Evolutionary conservation across 1,139 yeast genomes (phyloP), one percentile per base, ranked within the genome.

Genomic region (Taphrina pruni): DNA sequence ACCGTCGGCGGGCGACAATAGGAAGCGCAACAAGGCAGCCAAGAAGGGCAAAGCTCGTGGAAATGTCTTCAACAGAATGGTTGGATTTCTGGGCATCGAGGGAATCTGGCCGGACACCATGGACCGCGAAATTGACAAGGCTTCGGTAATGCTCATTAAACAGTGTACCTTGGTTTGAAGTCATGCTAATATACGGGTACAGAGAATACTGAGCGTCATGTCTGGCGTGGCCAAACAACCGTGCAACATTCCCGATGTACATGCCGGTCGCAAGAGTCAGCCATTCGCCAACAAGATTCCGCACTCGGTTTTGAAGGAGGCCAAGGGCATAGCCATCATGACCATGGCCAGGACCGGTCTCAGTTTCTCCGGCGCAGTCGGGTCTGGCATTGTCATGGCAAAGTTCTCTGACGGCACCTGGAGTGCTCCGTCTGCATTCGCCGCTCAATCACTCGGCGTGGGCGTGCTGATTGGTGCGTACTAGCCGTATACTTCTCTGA

Each of bases 311-410:
- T 21, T 57, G 12, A 35, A 26, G 41, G 51, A 57, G 36, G 69
- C 69, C 4, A 57, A 65, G 46, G 69, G 69, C 11, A 58, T 65
- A 12, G 69, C 69, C 38, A 41, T 65, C 45, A 56, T 65, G 41
- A 65, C 69, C 20, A 54, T 57, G 56, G 60, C 58, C 41, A 12
- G 69, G n/a, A 48, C 69, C 20, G 69, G 69, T 0, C 58, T 65
- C 36, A 26, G 36, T 17, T 45, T 39, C 21, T 57, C 65, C 8
- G 69, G 55, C 36, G 69, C 65, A 26, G 43, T 51, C n/a, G 69
- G 69, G 14, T 57, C 62, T 11, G 69, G 69, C 26, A 36, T 65
- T 7, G 69, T 65, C 36, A 20, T 65, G 51, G 26, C 64, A 36
- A 46, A 55, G 20, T 17, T 21, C 9, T 48, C 60, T 17, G 64